Conservation (phyloP, 2,329 filamentous ascomycete genomes). For the Stromatinia cepivora region DNA sequence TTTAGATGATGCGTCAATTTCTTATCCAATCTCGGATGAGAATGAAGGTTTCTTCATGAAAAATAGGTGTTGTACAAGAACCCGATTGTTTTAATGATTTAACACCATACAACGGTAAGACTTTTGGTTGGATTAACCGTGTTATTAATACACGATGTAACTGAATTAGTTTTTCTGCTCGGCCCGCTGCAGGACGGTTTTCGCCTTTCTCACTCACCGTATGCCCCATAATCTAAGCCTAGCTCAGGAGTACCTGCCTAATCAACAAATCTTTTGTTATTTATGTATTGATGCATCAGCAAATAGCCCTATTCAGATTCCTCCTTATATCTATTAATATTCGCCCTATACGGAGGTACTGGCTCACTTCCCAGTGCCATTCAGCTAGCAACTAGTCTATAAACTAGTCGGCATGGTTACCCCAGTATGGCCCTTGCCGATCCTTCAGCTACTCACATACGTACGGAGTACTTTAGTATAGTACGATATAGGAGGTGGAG, state of each 20-base stretch:
- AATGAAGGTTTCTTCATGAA: conserved; percentile 1
- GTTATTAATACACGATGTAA: conserved; percentile 11
- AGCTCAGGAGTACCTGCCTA: conserved; percentile 5
- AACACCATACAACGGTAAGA: conserved; percentile 1
- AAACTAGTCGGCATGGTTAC: neutral
- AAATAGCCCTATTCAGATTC: neutral
- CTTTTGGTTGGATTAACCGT: conserved; percentile 2
- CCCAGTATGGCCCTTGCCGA: neutral
- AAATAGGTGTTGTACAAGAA: neutral
- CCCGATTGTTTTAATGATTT: neutral
- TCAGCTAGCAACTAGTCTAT: conserved; percentile 14
- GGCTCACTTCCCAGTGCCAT: conserved; percentile 11
- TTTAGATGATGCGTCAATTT: neutral
- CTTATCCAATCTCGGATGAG: conserved; percentile 1
- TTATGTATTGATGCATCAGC: neutral
- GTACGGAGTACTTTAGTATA: neutral
- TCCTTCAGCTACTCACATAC: neutral
- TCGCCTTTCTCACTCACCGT: conserved; percentile 21
- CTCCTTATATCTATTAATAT: neutral
- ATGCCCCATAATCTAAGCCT: neutral
- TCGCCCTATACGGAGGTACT: neutral
- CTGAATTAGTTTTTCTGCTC: conserved; percentile 32
- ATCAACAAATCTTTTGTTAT: neutral
- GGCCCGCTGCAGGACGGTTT: conserved; percentile 39
- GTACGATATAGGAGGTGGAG: neutral